These are phyloP conservation scores for Fusarium falciforme DNA, from an alignment of 2,329 filamentous ascomycete genomes.

Conservation along the genomic window DNA sequence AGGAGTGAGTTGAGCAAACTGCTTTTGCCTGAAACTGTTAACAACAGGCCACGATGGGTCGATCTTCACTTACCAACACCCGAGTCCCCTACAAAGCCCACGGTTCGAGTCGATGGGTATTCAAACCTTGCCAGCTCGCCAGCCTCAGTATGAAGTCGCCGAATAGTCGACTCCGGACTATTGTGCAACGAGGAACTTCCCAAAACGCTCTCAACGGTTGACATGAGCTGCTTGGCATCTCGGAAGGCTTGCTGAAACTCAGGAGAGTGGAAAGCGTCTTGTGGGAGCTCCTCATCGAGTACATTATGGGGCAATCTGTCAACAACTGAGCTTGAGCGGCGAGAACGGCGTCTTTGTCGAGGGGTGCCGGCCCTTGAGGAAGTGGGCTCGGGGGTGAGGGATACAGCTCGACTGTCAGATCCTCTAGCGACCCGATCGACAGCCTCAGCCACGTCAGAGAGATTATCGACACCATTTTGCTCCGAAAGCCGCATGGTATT, in stretches of 20 bases:
- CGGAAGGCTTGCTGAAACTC: constrained; percentile 50
- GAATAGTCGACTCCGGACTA: constrained; percentile 54
- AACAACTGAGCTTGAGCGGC: constrained; percentile 19
- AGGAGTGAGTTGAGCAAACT: constrained; percentile 62
- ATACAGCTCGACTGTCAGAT: constrained; percentile 6
- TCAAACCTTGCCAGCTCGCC: constrained; percentile 50
- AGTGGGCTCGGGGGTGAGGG: constrained; percentile 21
- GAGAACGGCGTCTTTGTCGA: constrained; percentile 1
- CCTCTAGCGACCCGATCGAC: constrained; percentile 14
- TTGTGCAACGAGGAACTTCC: constrained; percentile 49
- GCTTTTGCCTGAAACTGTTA: constrained; percentile 54
- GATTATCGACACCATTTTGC: neutral
- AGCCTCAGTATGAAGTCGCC: constrained; percentile 48
- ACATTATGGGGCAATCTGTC: constrained; percentile 35
- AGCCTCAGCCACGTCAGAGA: constrained; percentile 8
- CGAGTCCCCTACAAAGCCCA: constrained; percentile 62
- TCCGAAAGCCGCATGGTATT: constrained; percentile 17
- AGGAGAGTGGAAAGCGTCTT: constrained; percentile 51
- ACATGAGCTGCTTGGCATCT: constrained; percentile 49
- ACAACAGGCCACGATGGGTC: neutral
- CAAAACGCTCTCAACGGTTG: constrained; percentile 47
- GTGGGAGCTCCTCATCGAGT: constrained; percentile 47
- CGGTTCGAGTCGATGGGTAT: constrained; percentile 52
- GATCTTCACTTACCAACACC: constrained; percentile 52
- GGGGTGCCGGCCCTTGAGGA: constrained; percentile 3